phyloP scores from a whole-genome alignment of 352 stramenopile species.

The Phytophthora sp. region DNA sequence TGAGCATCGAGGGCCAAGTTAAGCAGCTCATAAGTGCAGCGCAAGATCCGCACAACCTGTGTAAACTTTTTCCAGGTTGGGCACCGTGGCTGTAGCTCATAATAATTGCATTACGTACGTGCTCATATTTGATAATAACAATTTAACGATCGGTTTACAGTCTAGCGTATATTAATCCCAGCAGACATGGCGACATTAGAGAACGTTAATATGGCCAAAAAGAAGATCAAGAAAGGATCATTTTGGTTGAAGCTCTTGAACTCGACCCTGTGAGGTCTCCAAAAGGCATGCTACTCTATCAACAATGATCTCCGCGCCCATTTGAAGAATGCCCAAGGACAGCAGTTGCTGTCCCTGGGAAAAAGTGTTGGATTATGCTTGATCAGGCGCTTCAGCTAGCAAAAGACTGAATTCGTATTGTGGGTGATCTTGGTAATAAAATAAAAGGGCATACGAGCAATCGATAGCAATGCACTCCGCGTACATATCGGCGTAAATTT shows the following conservation, averaged over 20 bases:
- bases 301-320: conserved; percentile 24
- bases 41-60: conserved; percentile 96
- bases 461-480: conserved; percentile 53
- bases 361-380: not conserved
- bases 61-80: conserved; percentile 96
- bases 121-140: not conserved
- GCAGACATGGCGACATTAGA: conserved; percentile 25
- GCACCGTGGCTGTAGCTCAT: conserved; percentile 93
- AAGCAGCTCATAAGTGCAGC: conserved; percentile 98
- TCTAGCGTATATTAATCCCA: conserved; percentile 18
- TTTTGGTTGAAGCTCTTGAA: conserved; percentile 17
- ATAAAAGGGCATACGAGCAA: conserved; percentile 41
- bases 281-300: conserved; percentile 29
- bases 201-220: conserved; percentile 31
- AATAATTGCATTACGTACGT: too few species aligned
- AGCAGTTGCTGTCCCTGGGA: not conserved
- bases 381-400: not conserved
- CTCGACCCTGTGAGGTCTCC: conserved; percentile 24
- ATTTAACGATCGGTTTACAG: not conserved
- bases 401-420: conserved; percentile 25
- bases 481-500: conserved; percentile 51
- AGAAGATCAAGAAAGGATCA: conserved; percentile 43
- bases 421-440: conserved; percentile 37
- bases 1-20: conserved; percentile 98
- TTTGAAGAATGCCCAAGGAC: conserved; percentile 15